Conservation (phyloP, 345 rosid species). For the Rhizophora apiculata region DNA sequence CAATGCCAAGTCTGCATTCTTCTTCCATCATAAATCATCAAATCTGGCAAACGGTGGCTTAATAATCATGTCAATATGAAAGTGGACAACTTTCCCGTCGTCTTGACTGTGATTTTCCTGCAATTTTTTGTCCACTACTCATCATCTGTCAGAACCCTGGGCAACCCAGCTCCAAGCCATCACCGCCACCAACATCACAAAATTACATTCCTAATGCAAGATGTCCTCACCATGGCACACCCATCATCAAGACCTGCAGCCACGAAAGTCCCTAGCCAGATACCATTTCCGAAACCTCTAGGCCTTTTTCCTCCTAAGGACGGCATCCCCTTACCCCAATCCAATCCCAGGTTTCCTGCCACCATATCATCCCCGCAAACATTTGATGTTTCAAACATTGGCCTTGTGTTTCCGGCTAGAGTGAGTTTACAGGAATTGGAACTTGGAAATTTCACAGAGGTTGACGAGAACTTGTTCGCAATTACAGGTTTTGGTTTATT, state of each 20-base stretch:
- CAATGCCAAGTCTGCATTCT: not conserved
- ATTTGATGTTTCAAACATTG: constrained; percentile 25
- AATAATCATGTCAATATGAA: constrained; percentile 1
- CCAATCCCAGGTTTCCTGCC: constrained; percentile 16
- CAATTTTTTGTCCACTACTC: constrained; percentile 25
- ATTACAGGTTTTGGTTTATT: constrained; percentile 13
- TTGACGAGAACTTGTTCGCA: constrained; percentile 37
- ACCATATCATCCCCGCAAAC: constrained; percentile 26
- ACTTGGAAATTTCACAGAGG: constrained; percentile 30
- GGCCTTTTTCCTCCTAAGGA: constrained; percentile 44
- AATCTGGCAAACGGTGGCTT: not conserved
- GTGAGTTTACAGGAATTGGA: constrained; percentile 50
- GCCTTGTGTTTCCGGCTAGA: constrained; percentile 35
- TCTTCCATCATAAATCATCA: constrained; percentile 17
- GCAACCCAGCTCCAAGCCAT: constrained; percentile 15
- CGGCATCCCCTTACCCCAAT: constrained; percentile 44
- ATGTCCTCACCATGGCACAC: constrained; percentile 36
- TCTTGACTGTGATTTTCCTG: not conserved
- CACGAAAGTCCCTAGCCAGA: constrained; percentile 23
- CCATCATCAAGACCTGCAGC: constrained; percentile 25
- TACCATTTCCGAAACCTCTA: constrained; percentile 48
- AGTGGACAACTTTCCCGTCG: constrained; percentile 17
- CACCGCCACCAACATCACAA: constrained; percentile 18
- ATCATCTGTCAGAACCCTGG: constrained; percentile 36
- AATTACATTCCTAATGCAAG: constrained; percentile 48